Percentiles rank a stretch among this genome's conserved stretches.
Evolutionary conservation across 495 filamentous ascomycete genomes (phyloP).

Genomic region (Neurospora sp.): DNA sequence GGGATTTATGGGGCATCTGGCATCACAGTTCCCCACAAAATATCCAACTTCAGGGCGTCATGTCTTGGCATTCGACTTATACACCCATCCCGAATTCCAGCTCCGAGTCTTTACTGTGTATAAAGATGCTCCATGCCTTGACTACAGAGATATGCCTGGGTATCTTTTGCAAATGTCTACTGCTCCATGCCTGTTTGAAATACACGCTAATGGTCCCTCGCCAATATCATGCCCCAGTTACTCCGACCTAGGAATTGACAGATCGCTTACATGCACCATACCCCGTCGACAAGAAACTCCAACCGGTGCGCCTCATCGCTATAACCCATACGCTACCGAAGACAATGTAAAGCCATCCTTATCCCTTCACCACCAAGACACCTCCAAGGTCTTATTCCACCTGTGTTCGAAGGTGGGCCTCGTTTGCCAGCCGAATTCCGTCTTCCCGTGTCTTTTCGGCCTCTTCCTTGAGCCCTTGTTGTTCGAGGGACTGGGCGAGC

Average conservation of each 20-base stretch:
- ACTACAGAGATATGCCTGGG: not conserved
- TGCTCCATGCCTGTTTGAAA: not conserved
- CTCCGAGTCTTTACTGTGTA: not conserved
- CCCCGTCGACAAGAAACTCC: not conserved
- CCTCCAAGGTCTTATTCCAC: not conserved
- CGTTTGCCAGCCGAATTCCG: conserved; percentile 20
- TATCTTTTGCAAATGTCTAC: not conserved
- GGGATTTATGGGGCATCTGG: not conserved
- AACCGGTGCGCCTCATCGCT: not conserved
- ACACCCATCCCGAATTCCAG: not conserved
- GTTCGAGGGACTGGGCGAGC: conserved; percentile 62
- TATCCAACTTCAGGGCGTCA: not conserved
- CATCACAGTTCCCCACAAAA: not conserved
- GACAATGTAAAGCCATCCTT: not conserved
- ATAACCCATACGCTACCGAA: not conserved
- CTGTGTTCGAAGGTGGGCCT: conserved; percentile 17
- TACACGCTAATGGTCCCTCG: not conserved
- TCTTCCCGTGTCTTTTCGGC: conserved; percentile 31
- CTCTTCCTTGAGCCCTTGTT: conserved; percentile 58
- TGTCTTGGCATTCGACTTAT: not conserved
- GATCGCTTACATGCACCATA: not conserved
- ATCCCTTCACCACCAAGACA: not conserved
- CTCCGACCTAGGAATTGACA: not conserved
- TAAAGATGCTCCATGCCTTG: not conserved
- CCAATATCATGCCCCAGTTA: not conserved